phyloP scores from a whole-genome alignment of 805 yeast species.

The Saccharomycopsis fermentans region DNA sequence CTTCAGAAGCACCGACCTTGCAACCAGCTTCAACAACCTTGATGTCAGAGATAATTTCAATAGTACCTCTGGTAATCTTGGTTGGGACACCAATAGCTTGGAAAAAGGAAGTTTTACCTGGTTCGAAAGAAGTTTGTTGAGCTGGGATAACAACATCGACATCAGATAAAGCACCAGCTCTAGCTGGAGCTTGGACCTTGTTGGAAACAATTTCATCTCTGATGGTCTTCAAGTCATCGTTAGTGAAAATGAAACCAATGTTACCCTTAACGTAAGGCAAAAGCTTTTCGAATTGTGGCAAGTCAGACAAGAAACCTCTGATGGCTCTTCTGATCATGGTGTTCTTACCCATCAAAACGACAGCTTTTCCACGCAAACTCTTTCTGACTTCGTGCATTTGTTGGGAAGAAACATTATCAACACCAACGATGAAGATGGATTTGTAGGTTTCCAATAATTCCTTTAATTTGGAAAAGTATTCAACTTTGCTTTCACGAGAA shows the following conservation, averaged over 20 bases:
- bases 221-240: slow-evolving; percentile 82
- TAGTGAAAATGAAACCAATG: slow-evolving; percentile 99
- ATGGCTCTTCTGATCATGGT: slow-evolving; percentile 99
- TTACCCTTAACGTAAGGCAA: slow-evolving; percentile 95
- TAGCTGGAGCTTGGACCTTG: slow-evolving; percentile 99
- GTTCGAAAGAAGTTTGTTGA: slow-evolving; percentile 99
- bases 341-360: slow-evolving; percentile 99
- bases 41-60: slow-evolving; percentile 96
- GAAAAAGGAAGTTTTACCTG: slow-evolving; percentile 99
- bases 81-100: slow-evolving; percentile 99
- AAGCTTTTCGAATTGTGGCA: slow-evolving; percentile 93
- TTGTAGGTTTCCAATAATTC: slow-evolving; percentile 92
- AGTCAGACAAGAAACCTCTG: slow-evolving; percentile 87
- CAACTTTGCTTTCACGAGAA: slow-evolving; percentile 92
- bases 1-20: slow-evolving; percentile 99
- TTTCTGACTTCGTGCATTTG: slow-evolving; percentile 99
- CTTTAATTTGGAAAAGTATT: slow-evolving; percentile 93
- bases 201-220: slow-evolving; percentile 82
- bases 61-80: slow-evolving; percentile 99
- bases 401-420: slow-evolving; percentile 99
- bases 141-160: slow-evolving; percentile 96
- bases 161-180: slow-evolving; percentile 99
- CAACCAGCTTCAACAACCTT: slow-evolving; percentile 80
- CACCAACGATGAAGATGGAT: slow-evolving; percentile 98
- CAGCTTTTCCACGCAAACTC: slow-evolving; percentile 89